Base-by-base conservation (phyloP, 2,329 filamentous ascomycete species). In the Phialocephala sp. region DNA sequence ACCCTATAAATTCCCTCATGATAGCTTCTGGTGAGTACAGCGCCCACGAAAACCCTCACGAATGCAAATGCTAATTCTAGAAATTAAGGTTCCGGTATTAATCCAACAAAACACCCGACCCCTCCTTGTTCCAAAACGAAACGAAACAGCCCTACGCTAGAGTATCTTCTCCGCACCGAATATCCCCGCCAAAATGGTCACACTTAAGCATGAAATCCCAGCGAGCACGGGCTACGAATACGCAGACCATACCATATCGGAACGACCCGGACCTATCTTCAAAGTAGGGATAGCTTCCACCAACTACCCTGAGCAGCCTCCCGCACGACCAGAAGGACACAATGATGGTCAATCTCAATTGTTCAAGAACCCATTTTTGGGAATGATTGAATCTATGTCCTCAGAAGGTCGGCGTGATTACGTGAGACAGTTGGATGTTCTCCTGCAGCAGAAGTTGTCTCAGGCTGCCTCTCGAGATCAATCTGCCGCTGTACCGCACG, bases 191-290 rank as follows among this genome's bases (percentile, higher is more conserved):
- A 18, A 54, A 1, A 54, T 54, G 50, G 50, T 54, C 24, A 54
- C 50, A 35, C 11, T 54, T 27, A 35, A 54, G 50, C 50, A 54
- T 54, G 50, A 54, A 32, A 54, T 54, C 9, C 27, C 50, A 22
- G 27, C 50, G 22, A 22, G 22, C 11, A 54, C 35, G 50, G 50
- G 32, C 22, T 54, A 54, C 35, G 8, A 27, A 15, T 54, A 54
- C 8, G 50, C 50, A 54, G 50, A 54, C 18, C 50, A 54, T 32
- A 54, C 50, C 24, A 54, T 54, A 3, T 54, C 50, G 11, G 50
- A 54, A 35, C 50, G 50, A 54, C 50, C 50, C 14, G 50, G 50
- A n/a, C 24, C 50, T 54, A 14, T 54, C 50, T 14, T 32, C 24
- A 54, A 32, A 27, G 50, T 22, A 54, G 50, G 50, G 14, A 54